Percentiles rank a stretch among this genome's conserved stretches.
These are phyloP conservation scores for Trametopsis cervina DNA, from an alignment of 768 basidiomycete genomes.

Conservation along the genomic window DNA sequence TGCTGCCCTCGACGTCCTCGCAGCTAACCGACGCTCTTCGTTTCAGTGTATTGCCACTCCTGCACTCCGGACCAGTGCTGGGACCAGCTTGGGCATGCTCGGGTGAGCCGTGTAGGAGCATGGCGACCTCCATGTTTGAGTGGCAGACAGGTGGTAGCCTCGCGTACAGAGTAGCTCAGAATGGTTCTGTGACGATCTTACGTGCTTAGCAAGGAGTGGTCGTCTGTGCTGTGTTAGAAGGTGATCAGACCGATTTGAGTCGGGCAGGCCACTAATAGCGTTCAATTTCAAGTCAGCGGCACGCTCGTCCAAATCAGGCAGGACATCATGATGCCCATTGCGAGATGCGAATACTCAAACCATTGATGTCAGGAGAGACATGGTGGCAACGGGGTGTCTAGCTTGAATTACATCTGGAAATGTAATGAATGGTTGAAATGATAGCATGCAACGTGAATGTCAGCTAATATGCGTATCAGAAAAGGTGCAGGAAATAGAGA, in stretches of 20 bases:
- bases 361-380: too few species aligned
- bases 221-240: not conserved
- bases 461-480: too few species aligned
- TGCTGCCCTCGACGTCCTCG: slow-evolving; percentile 38
- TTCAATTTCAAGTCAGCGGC: not conserved
- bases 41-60: slow-evolving; percentile 33
- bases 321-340: not conserved
- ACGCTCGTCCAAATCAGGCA: not conserved
- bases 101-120: slow-evolving; percentile 3
- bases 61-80: not conserved
- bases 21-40: slow-evolving; percentile 58
- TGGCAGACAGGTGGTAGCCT: not conserved
- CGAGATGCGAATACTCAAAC: not conserved
- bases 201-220: not conserved
- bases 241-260: not conserved
- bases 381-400: too few species aligned
- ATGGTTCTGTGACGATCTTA: not conserved
- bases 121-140: slow-evolving; percentile 5
- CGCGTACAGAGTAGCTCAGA: too few species aligned
- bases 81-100: not conserved
- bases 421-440: too few species aligned
- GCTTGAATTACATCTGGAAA: too few species aligned
- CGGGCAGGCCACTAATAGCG: not conserved
- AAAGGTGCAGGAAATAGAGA: too few species aligned
- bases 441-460: too few species aligned